Percentiles rank a stretch among this genome's conserved stretches.
Evolutionary conservation across 2,329 filamentous ascomycete species (phyloP).

Genomic region (Exophiala mesophila): DNA sequence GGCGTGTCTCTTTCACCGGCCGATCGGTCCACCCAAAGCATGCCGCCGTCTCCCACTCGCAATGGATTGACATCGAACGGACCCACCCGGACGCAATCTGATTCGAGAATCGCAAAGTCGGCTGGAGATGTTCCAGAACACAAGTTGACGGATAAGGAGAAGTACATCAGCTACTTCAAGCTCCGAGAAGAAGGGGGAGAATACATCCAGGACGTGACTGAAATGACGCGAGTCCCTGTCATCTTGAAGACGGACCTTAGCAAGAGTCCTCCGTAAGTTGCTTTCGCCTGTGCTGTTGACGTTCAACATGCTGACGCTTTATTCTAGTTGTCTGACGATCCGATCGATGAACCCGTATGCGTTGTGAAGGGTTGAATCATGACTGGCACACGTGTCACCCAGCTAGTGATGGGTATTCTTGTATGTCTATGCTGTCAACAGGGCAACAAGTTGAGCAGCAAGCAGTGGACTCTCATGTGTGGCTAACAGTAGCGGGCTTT

Average conservation of each 20-base stretch:
- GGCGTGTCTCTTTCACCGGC: constrained; percentile 74
- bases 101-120: constrained; percentile 76
- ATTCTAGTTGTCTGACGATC: constrained; percentile 45
- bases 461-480: too few relatives aligned
- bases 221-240: constrained; percentile 96
- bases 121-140: constrained; percentile 66
- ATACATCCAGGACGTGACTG: constrained; percentile 95
- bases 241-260: constrained; percentile 96
- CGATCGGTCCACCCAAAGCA: constrained; percentile 90
- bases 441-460: too few relatives aligned
- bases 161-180: constrained; percentile 85
- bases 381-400: too few relatives aligned
- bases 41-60: constrained; percentile 82
- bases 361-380: too few relatives aligned
- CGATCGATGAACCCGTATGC: constrained; percentile 49
- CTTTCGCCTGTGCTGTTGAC: constrained; percentile 1
- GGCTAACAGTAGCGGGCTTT: too few relatives aligned
- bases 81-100: constrained; percentile 84
- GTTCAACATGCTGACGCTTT: constrained; percentile 26
- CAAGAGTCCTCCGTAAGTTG: constrained; percentile 98
- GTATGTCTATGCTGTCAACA: too few relatives aligned
- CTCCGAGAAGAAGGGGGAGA: constrained; percentile 89
- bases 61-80: constrained; percentile 62
- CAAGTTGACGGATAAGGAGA: constrained; percentile 88
- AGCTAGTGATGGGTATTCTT: too few relatives aligned